Evolutionary conservation across 129 eudicot genomes (phyloP), one percentile per base, ranked within the genome.

Genomic region (Escallonia herrerae): DNA sequence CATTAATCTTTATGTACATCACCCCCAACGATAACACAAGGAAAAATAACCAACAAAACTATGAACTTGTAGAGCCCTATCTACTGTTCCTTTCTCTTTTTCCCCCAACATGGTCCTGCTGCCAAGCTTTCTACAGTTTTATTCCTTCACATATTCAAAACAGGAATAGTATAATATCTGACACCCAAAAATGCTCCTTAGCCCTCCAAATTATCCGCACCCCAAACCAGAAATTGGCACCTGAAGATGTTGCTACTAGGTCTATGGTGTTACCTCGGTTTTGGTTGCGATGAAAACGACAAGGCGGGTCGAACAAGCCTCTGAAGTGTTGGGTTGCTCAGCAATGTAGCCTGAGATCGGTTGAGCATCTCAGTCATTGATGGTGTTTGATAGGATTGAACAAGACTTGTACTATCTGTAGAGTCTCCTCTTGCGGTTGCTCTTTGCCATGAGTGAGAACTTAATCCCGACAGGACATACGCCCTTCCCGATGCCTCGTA

Each of bases 401-500:
- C 70, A 48, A 84, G 82, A 67, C 87, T 86, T 9, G 91, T 86
- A 15, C 87, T 80, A 59, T 82, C 95, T 6, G 81, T 77, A 11
- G 97, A 90, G 74, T 90, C 91, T 38, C 97, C 97, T 46, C 97
- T 79, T 15, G 95, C 83, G n/a, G 96, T 89, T 56, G 96, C 96
- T 66, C 96, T 75, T 66, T 89, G 96, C 96, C 96, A 89, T 8
- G 96, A 89, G 76, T 89, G 96, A 15, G 96, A 89, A 80, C 96
- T 89, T 63, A 89, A 75, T 15, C 96, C 96, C 15, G 96, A 89
- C 51, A 89, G 65, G 50, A 89, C 76, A 49, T 89, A 89, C 2
- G 96, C 96, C 64, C 96, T 60, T 33, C 96, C 96, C 0, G 96
- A 89, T 56, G 89, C 80, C 73, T 89, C 94, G 9, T 89, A 89